A percentile compares a stretch with the other conserved stretches of the same genome.
Evolutionary conservation across 2,329 filamentous ascomycete genomes (phyloP).

Genomic region (Sclerotinia sclerotiorum): DNA sequence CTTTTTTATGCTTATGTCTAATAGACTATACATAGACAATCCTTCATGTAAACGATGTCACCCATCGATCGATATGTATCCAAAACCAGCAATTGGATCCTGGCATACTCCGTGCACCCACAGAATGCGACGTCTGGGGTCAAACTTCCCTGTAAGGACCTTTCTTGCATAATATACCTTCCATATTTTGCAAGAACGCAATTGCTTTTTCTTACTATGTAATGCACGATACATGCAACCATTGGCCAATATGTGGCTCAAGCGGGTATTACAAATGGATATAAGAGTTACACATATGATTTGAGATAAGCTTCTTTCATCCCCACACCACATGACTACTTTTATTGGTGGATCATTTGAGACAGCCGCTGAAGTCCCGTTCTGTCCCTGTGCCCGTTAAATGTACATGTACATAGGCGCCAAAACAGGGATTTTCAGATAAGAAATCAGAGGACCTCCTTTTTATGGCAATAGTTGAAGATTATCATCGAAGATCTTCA

Average conservation of each 20-base stretch:
- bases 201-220: neutral
- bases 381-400: neutral
- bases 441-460: slow-evolving; percentile 23
- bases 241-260: neutral
- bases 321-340: neutral
- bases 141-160: neutral
- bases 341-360: slow-evolving; percentile 17
- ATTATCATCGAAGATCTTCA: slow-evolving; percentile 12
- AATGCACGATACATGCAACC: slow-evolving; percentile 7
- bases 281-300: neutral
- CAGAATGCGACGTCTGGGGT: neutral
- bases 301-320: slow-evolving; percentile 19
- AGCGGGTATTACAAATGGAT: neutral
- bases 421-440: slow-evolving; percentile 15
- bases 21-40: neutral
- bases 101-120: neutral
- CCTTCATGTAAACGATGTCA: neutral
- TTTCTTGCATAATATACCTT: slow-evolving; percentile 5
- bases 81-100: slow-evolving; percentile 4
- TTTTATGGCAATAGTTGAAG: slow-evolving; percentile 16
- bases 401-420: slow-evolving; percentile 10
- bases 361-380: slow-evolving; percentile 8
- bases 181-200: slow-evolving; percentile 4
- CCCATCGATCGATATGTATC: neutral
- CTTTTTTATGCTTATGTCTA: no score